These are phyloP conservation scores for Eustoma russellianum DNA, from an alignment of 257 asterid species.

Conservation along the genomic window DNA sequence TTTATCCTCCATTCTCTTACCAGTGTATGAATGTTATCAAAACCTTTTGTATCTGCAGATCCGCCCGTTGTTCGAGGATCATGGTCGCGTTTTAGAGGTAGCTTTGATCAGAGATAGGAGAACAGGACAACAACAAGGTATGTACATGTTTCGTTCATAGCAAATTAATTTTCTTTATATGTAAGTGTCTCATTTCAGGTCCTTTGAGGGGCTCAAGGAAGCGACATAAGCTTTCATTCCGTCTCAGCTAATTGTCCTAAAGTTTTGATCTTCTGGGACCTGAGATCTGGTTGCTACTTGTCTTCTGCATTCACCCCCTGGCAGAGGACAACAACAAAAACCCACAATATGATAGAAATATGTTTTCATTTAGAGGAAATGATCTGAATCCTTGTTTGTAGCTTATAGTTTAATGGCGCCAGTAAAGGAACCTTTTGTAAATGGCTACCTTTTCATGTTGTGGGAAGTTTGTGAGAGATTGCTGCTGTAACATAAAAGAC, in stretches of 20 bases:
- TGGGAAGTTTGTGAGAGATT: background rate
- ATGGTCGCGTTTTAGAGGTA: conserved; percentile 81
- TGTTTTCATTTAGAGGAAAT: conserved; percentile 20
- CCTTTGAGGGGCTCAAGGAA: conserved; percentile 67
- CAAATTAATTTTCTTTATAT: conserved; percentile 11
- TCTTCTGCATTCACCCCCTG: conserved; percentile 44
- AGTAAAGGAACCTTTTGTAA: conserved; percentile 10
- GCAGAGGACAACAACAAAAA: conserved; percentile 53
- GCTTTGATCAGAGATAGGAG: conserved; percentile 89
- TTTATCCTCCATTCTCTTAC: too few relatives aligned
- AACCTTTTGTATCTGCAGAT: conserved; percentile 35
- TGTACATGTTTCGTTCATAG: conserved; percentile 21
- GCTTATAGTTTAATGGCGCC: conserved; percentile 18
- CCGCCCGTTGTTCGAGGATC: conserved; percentile 75
- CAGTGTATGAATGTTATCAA: background rate
- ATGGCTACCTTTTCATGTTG: conserved; percentile 5
- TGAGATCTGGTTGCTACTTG: conserved; percentile 27
- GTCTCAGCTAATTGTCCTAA: conserved; percentile 47
- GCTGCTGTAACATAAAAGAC: conserved; percentile 13
- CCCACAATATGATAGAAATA: conserved; percentile 23
- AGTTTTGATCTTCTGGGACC: conserved; percentile 19
- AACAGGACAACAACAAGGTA: conserved; percentile 98
- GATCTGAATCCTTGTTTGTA: conserved; percentile 17
- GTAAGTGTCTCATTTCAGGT: conserved; percentile 65
- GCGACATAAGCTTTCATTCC: conserved; percentile 54